A percentile compares a stretch with the other conserved stretches of the same genome.
Conservation (phyloP, 1,284 basidiomycete species). For the Moniliella sp. region DNA sequence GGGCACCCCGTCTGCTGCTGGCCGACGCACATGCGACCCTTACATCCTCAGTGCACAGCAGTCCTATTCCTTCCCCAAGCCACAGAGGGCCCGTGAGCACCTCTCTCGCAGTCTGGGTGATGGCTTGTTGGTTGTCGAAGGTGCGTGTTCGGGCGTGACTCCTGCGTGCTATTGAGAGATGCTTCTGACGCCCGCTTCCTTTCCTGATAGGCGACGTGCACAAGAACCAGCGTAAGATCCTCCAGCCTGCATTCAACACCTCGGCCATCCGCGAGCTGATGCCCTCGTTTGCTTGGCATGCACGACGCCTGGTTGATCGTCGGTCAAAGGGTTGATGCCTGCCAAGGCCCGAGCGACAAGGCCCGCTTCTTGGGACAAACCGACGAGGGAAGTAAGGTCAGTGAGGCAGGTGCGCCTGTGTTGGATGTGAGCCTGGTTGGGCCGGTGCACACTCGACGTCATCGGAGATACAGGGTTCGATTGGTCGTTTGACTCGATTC, state of each 20-base stretch:
- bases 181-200: neutral
- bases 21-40: constrained; percentile 20
- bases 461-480: constrained; percentile 28
- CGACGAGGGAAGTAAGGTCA: neutral
- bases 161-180: too few species aligned
- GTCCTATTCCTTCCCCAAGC: constrained; percentile 22
- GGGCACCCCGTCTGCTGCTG: constrained; percentile 16
- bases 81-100: constrained; percentile 5
- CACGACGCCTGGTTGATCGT: constrained; percentile 6
- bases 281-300: constrained; percentile 15
- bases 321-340: constrained; percentile 7
- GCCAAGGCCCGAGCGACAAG: neutral
- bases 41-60: constrained; percentile 9
- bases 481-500: constrained; percentile 10
- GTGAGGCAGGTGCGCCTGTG: constrained; percentile 4
- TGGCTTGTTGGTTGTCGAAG: constrained; percentile 21
- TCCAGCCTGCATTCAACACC: constrained; percentile 22
- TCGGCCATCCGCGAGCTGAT: constrained; percentile 15
- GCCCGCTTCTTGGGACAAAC: constrained; percentile 1
- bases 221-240: constrained; percentile 16
- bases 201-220: constrained; percentile 14
- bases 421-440: constrained; percentile 12
- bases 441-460: constrained; percentile 15
- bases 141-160: too few species aligned
- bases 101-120: constrained; percentile 20